Conservation (phyloP, 2,329 filamentous ascomycete genomes). For the Fusarium sp. region DNA sequence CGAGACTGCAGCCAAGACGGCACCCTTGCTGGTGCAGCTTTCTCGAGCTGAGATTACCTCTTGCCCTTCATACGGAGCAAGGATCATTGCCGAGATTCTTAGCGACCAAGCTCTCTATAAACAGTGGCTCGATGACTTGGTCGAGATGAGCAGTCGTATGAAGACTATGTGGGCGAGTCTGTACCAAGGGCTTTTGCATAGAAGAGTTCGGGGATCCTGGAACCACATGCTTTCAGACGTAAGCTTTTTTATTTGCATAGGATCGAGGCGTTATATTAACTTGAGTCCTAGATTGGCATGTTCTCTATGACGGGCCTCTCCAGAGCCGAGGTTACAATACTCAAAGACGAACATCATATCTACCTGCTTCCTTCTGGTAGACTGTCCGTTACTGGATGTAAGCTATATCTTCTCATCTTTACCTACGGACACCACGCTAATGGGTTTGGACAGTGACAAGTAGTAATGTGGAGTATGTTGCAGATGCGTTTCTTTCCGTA, state of each 20-base stretch:
- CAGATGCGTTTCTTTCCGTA: background rate
- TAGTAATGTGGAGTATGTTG: background rate
- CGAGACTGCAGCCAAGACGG: background rate
- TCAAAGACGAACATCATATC: background rate
- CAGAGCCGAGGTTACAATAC: background rate
- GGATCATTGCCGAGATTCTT: background rate
- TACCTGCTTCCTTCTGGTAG: background rate
- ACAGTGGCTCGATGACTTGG: background rate
- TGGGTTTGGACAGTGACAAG: background rate
- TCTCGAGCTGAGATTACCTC: background rate
- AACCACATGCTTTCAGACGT: background rate
- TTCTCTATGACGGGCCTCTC: background rate
- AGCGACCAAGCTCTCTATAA: background rate
- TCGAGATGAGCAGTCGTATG: background rate
- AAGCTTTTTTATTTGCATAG: background rate
- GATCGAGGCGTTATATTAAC: background rate
- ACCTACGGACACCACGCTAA: background rate
- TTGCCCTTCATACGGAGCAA: background rate
- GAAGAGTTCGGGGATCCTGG: background rate
- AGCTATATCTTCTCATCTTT: background rate
- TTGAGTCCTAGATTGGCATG: background rate
- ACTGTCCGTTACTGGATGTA: slow-evolving; percentile 1
- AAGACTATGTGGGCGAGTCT: background rate
- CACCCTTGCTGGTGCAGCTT: background rate
- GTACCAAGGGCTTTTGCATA: background rate